A percentile compares a stretch with the other conserved stretches of the same genome.
These are phyloP conservation scores for Zymoseptoria ardabiliae DNA, from an alignment of 2,329 filamentous ascomycete species.

Conservation along the genomic window DNA sequence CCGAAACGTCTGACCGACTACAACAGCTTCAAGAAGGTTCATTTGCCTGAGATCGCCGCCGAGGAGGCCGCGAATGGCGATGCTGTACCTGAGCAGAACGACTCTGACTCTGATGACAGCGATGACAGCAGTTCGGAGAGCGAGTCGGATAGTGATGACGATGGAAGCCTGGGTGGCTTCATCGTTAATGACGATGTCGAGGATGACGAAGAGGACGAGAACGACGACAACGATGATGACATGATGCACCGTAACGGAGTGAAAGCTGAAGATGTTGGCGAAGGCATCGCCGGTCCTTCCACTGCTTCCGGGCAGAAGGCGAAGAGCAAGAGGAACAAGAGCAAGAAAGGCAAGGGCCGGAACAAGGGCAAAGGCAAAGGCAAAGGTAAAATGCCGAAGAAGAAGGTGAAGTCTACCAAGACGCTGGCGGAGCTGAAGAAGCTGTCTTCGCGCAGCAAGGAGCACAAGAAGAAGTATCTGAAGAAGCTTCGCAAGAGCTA, in stretches of 20 bases:
- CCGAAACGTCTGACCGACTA: slow-evolving; percentile 66
- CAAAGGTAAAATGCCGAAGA: slow-evolving; percentile 38
- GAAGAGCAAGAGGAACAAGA: slow-evolving; percentile 13
- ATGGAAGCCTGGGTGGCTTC: slow-evolving; percentile 41
- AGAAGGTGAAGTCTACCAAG: slow-evolving; percentile 30
- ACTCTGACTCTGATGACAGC: slow-evolving; percentile 31
- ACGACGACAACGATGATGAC: slow-evolving; percentile 13
- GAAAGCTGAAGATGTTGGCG: neutral
- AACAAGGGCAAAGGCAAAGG: slow-evolving; percentile 31
- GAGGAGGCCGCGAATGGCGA: slow-evolving; percentile 26
- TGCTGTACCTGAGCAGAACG: slow-evolving; percentile 29
- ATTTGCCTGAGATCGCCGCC: slow-evolving; percentile 51
- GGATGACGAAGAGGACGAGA: slow-evolving; percentile 23
- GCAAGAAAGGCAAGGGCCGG: slow-evolving; percentile 25
- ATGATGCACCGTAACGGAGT: slow-evolving; percentile 1
- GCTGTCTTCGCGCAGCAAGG: slow-evolving; percentile 55
- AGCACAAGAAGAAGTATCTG: slow-evolving; percentile 63
- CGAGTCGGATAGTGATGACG: slow-evolving; percentile 40
- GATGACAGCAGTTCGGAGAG: slow-evolving; percentile 42
- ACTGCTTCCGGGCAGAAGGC: slow-evolving; percentile 2
- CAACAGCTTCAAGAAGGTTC: slow-evolving; percentile 63
- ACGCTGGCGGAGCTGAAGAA: slow-evolving; percentile 61
- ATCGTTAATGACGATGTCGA: slow-evolving; percentile 44
- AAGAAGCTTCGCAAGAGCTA: slow-evolving; percentile 60
- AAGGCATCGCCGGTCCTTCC: slow-evolving; percentile 2